Base-by-base conservation (phyloP, 805 yeast genomes). In the Ogataea sp. region DNA sequence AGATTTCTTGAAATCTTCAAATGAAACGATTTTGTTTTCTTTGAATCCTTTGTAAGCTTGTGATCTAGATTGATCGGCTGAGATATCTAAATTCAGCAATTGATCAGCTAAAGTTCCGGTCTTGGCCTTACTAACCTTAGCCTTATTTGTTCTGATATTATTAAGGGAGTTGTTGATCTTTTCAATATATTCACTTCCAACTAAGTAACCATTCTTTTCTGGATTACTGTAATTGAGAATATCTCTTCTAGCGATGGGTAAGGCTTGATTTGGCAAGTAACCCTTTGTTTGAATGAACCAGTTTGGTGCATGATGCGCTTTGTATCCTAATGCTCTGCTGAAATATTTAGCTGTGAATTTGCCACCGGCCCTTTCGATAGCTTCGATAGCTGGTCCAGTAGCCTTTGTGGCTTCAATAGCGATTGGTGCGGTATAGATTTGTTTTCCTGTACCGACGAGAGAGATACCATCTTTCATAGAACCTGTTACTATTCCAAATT, bases 391-490 rank as follows among this genome's bases (percentile, higher is more conserved):
- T 13, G 73, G 71, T 16, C 61, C 58, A 1, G 96, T 75, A 1
- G 96, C 97, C 53, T 75, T 76, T 2, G 89, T 74, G 9, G 95
- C 95, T 56, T 87, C 94, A 39, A 90, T 75, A 47, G 75, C 73
- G 41, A 89, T 62, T 28, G 89, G 83, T 17, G 78, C 65, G n/a
- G 52, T 66, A 56, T 62, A 75, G 45, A 51, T 63, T 56, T 45
- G 58, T 39, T 55, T 67, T 14, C 85, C 90, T 32, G 75, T 73
- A 4, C 83, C 94, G 42, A 90, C 68, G 18, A 93, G 64, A 56
- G 85, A 83, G 37, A 90, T 86, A 29, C 97, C 97, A 49, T 82
- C 82, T 45, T 70, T 74, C 59, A 83, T 62, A 3, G 78, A 62
- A 9, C 95, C 93, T 2, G 82, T 70, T 15, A 88, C 66, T 26